These are phyloP conservation scores for Capronia coronata DNA, from an alignment of 2,329 filamentous ascomycete genomes.

Conservation along the genomic window DNA sequence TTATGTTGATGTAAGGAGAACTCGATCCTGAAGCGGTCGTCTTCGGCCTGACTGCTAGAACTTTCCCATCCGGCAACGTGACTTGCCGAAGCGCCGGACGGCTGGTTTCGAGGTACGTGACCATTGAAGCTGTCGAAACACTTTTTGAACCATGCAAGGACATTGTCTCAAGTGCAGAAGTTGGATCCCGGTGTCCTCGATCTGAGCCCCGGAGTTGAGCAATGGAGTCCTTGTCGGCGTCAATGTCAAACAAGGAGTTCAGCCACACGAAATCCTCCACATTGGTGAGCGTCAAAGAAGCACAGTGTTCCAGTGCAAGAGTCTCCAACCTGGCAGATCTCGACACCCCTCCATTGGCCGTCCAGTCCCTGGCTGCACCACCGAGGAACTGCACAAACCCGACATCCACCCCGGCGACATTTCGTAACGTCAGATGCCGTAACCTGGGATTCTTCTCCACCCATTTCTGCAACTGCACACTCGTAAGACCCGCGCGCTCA, in stretches of 20 bases:
- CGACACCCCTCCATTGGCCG: background rate
- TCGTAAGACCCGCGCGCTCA: slow-evolving; percentile 34
- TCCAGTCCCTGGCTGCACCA: background rate
- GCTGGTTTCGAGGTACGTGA: slow-evolving; percentile 13
- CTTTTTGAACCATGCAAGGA: slow-evolving; percentile 8
- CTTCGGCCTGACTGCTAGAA: background rate
- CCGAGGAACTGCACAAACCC: slow-evolving; percentile 36
- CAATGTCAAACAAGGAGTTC: slow-evolving; percentile 8
- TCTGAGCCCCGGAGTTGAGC: background rate
- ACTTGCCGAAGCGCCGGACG: slow-evolving; percentile 10
- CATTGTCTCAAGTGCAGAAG: slow-evolving; percentile 3
- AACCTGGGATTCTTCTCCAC: slow-evolving; percentile 32
- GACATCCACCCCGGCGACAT: slow-evolving; percentile 32
- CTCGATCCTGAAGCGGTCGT: background rate
- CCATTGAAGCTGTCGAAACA: slow-evolving; percentile 1
- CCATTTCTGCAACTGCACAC: slow-evolving; percentile 33
- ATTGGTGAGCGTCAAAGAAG: background rate
- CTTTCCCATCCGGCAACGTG: slow-evolving; percentile 10
- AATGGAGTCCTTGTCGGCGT: background rate
- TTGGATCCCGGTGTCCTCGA: background rate
- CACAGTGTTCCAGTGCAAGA: slow-evolving; percentile 13
- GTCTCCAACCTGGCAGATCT: slow-evolving; percentile 5
- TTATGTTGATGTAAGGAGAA: background rate
- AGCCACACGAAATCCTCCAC: slow-evolving; percentile 15
- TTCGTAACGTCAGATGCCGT: slow-evolving; percentile 31